Evolutionary conservation across 2,329 filamentous ascomycete genomes (phyloP).

Genomic region (Aspergillus tamarii): DNA sequence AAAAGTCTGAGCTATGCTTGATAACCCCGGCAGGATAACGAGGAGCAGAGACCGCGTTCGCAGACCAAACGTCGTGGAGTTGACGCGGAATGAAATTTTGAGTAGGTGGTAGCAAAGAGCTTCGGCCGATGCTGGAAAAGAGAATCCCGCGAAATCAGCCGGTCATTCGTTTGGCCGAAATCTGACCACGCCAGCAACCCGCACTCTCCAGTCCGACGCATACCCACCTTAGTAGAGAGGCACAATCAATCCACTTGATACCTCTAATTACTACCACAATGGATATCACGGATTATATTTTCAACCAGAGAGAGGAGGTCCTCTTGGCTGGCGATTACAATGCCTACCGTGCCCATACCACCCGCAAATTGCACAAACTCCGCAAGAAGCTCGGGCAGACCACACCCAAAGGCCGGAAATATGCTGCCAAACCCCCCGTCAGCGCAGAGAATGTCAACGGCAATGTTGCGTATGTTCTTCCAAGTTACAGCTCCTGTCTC

Average conservation of each 20-base stretch:
- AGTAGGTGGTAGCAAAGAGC: slow-evolving; percentile 18
- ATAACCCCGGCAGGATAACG: not conserved
- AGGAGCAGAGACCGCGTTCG: not conserved
- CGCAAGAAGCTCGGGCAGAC: slow-evolving; percentile 83
- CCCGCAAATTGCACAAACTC: slow-evolving; percentile 78
- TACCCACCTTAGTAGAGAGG: slow-evolving; percentile 17
- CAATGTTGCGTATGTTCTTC: slow-evolving; percentile 70
- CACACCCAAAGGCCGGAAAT: slow-evolving; percentile 86
- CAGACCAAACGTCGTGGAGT: slow-evolving; percentile 11
- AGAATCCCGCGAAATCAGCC: slow-evolving; percentile 29
- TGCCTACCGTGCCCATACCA: slow-evolving; percentile 78
- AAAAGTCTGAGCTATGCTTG: not conserved
- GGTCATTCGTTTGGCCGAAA: slow-evolving; percentile 39
- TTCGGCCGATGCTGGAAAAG: slow-evolving; percentile 29
- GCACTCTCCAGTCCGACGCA: slow-evolving; percentile 23
- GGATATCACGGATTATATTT: slow-evolving; percentile 87
- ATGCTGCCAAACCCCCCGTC: slow-evolving; percentile 68
- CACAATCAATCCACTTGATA: slow-evolving; percentile 7
- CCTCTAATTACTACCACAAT: slow-evolving; percentile 53
- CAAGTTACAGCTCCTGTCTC: not conserved
- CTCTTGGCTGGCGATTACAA: slow-evolving; percentile 87
- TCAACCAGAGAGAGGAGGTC: slow-evolving; percentile 77
- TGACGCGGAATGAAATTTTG: slow-evolving; percentile 23
- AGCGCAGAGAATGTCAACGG: slow-evolving; percentile 74
- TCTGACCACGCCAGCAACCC: slow-evolving; percentile 27